These are phyloP conservation scores for Dendrobium huoshanense DNA, from an alignment of 106 monocot species.

Conservation along the genomic window DNA sequence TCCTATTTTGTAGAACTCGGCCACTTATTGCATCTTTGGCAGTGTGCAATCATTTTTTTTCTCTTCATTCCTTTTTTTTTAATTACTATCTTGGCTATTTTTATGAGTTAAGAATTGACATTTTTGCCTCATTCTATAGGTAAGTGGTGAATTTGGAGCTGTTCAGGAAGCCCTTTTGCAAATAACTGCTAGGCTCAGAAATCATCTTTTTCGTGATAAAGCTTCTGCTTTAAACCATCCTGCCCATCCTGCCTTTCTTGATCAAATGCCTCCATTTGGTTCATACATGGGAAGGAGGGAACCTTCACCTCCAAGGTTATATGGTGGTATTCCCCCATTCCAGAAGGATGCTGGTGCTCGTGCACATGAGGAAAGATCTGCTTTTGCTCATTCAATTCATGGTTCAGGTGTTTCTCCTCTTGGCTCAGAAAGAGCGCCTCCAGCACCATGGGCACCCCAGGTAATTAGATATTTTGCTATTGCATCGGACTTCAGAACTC, in stretches of 20 bases:
- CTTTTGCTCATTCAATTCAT: constrained; percentile 27
- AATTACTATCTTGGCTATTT: not conserved
- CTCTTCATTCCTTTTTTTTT: not conserved
- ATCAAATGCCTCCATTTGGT: constrained; percentile 51
- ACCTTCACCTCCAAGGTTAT: constrained; percentile 49
- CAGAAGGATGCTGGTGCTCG: constrained; percentile 43
- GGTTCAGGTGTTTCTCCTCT: constrained; percentile 27
- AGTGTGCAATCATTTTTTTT: not conserved
- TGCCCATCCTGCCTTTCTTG: constrained; percentile 36
- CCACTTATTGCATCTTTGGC: not conserved
- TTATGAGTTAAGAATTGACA: not conserved
- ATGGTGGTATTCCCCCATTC: constrained; percentile 39
- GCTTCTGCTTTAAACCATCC: constrained; percentile 26
- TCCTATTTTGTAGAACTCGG: not conserved
- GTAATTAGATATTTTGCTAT: constrained; percentile 18
- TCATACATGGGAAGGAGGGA: constrained; percentile 58
- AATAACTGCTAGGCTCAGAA: constrained; percentile 70
- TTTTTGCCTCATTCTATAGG: constrained; percentile 25
- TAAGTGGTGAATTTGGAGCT: constrained; percentile 51
- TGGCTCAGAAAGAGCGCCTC: constrained; percentile 39
- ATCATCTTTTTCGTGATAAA: constrained; percentile 79
- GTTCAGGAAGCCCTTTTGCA: constrained; percentile 81
- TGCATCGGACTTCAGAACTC: not conserved
- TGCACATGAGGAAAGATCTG: constrained; percentile 53
- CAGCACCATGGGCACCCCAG: constrained; percentile 57